Base-by-base conservation (phyloP, 2,329 filamentous ascomycete genomes). In the Thermomyces lanuginosus region DNA sequence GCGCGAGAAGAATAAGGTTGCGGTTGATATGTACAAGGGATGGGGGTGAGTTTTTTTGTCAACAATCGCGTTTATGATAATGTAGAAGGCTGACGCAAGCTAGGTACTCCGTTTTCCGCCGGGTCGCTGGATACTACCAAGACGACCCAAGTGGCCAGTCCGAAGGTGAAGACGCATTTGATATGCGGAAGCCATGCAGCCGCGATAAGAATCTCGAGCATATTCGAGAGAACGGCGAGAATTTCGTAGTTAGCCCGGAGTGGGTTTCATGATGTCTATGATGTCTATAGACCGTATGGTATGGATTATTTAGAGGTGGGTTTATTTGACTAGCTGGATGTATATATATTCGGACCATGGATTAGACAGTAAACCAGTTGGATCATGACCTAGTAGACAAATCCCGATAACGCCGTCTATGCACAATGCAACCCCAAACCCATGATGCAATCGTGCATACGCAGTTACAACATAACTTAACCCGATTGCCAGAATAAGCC, bases 131-230 rank as follows among this genome's bases (percentile, higher is more conserved):
- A 43, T 98, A 98, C 53, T 98, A 98, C 46, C 81, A 78, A 36
- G 84, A 93, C 48, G 79, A 91, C 47, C 68, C 74, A 28, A 69
- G 71, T 3, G 69, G 64, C 6, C 61, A 66, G 33, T 60, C 59
- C 9, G 45, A 48, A 12, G 69, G 71, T 26, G 83, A 92, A 53
- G 86, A 95, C 59, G 89, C 86, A 10, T 89, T 81, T 50, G 89
- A 98, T 57, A 98, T 98, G 89, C 72, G 89, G 38, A 95, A 93
- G 51, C 71, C 82, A 19, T 71, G 86, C 58, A 78, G 69, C 53
- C 69, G 84, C 44, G 89, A 98, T 56, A 69, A 66, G 50, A 68
- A 75, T 30, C 58, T 66, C 31, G 68, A 79, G 50, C 81, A 91
- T 53, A 66, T 92, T 24, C 69, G 89, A 37, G 69, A 76, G 28